Conservation (phyloP, 192 early-diverging fungal genomes). For the Coemansia sp. region DNA sequence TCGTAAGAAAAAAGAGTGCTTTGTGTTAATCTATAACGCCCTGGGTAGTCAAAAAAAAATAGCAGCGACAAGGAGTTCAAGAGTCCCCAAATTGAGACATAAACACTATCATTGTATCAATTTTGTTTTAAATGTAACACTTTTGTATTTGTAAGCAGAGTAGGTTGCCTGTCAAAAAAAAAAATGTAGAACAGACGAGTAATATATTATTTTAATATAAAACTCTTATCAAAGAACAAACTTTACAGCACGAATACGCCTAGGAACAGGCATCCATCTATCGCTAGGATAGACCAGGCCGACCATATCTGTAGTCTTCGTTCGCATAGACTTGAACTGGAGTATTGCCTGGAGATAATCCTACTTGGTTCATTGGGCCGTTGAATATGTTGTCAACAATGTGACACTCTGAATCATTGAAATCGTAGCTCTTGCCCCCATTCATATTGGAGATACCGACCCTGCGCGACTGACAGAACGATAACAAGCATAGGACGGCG, state of each 20-base stretch:
- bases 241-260: background rate
- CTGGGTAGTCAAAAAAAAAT: no score
- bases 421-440: background rate
- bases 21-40: no score
- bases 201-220: no score
- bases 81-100: no score
- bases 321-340: background rate
- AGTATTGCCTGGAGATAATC: background rate
- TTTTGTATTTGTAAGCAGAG: no score
- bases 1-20: no score
- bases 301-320: background rate
- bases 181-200: background rate
- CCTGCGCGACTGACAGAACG: background rate
- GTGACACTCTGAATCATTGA: background rate
- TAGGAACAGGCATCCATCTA: background rate
- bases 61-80: no score
- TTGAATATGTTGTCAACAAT: background rate
- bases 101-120: no score
- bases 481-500: background rate
- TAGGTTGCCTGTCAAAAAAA: no score
- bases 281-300: background rate
- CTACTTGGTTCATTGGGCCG: background rate
- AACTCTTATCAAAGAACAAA: background rate
- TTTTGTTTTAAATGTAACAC: no score
- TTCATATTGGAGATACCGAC: background rate